Percentiles rank a stretch among this genome's conserved stretches.
Evolutionary conservation across 257 asterid genomes (phyloP).

Genomic region (Datura wrightii): DNA sequence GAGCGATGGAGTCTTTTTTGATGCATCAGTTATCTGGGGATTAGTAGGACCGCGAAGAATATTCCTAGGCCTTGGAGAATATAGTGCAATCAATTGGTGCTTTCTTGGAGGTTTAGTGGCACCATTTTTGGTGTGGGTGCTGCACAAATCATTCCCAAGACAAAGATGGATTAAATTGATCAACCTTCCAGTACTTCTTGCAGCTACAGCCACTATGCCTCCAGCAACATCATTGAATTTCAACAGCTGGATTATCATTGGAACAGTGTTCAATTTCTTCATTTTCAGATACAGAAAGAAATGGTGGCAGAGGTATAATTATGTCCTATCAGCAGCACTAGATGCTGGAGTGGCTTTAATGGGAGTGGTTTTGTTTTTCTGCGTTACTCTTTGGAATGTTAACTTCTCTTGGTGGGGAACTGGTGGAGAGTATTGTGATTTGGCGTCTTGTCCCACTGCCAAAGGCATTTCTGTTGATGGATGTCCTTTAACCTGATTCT

Average conservation of each 20-base stretch:
- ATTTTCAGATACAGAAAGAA: slow-evolving; percentile 59
- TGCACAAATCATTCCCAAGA: slow-evolving; percentile 55
- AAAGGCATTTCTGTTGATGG: slow-evolving; percentile 59
- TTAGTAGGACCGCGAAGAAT: slow-evolving; percentile 68
- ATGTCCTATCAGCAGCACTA: slow-evolving; percentile 71
- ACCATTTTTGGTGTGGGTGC: slow-evolving; percentile 54
- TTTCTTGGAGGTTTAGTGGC: slow-evolving; percentile 63
- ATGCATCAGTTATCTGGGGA: slow-evolving; percentile 89
- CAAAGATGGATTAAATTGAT: slow-evolving; percentile 62
- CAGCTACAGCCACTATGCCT: slow-evolving; percentile 63
- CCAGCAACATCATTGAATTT: slow-evolving; percentile 71
- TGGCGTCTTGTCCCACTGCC: slow-evolving; percentile 70
- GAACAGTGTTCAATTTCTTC: slow-evolving; percentile 56
- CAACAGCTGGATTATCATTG: slow-evolving; percentile 69
- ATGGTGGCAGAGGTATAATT: slow-evolving; percentile 85
- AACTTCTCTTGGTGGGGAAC: slow-evolving; percentile 66
- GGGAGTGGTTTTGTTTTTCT: slow-evolving; percentile 62
- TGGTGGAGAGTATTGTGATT: slow-evolving; percentile 55
- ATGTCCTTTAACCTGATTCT: slow-evolving; percentile 57
- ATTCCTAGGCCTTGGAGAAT: slow-evolving; percentile 60
- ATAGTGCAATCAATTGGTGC: slow-evolving; percentile 67
- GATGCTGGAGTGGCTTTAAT: slow-evolving; percentile 84
- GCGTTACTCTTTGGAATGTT: slow-evolving; percentile 35
- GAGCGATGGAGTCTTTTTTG: slow-evolving; percentile 56
- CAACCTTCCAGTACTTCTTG: slow-evolving; percentile 68